Evolutionary conservation across 2,329 filamentous ascomycete species (phyloP).

Genomic region (Cercospora sojina): DNA sequence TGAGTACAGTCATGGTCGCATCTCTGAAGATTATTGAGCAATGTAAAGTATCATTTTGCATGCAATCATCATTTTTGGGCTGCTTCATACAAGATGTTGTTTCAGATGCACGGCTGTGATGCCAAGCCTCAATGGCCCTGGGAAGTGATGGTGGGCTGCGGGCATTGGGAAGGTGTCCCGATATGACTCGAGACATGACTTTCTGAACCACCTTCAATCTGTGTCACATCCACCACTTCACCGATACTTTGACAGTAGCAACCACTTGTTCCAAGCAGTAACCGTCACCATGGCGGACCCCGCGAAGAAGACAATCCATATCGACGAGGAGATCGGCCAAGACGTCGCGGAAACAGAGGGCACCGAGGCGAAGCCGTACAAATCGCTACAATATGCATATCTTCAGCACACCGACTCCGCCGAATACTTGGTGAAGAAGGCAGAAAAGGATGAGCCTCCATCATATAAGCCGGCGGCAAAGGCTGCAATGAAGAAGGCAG

Average conservation of each 20-base stretch:
- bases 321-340: conserved; percentile 76
- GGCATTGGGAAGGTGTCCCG: conserved; percentile 1
- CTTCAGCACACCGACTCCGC: conserved; percentile 65
- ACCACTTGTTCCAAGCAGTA: not conserved
- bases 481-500: conserved; percentile 81
- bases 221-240: not conserved
- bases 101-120: not conserved
- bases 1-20: not conserved
- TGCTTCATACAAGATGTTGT: not conserved
- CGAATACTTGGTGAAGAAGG: conserved; percentile 67
- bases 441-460: conserved; percentile 62
- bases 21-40: not conserved
- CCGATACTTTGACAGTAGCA: not conserved
- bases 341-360: conserved; percentile 64
- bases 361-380: conserved; percentile 73
- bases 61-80: not conserved
- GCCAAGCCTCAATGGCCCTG: not conserved
- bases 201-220: not conserved
- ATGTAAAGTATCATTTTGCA: not conserved
- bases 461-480: conserved; percentile 82
- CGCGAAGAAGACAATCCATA: conserved; percentile 57
- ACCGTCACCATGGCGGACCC: conserved; percentile 33
- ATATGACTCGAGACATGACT: conserved; percentile 4
- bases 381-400: conserved; percentile 75
- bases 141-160: not conserved